Percentiles rank a stretch among this genome's conserved stretches.
These are phyloP conservation scores for Aspergillus nanangensis DNA, from an alignment of 495 filamentous ascomycete genomes.

Conservation along the genomic window DNA sequence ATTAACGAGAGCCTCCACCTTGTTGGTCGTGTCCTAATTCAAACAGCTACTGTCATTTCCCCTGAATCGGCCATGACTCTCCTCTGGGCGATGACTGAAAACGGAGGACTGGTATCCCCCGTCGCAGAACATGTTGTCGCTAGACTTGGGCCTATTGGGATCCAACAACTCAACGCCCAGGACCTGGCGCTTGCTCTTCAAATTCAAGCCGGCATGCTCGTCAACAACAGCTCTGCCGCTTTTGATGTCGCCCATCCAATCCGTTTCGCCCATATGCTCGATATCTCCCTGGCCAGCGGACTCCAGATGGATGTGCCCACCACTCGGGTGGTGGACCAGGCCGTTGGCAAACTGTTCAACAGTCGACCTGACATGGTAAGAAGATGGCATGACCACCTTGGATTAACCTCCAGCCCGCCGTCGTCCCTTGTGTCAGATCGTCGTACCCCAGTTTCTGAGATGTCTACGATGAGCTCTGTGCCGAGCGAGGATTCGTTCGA, in stretches of 20 bases:
- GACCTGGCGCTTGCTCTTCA: constrained; percentile 60
- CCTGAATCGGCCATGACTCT: constrained; percentile 54
- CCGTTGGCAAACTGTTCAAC: constrained; percentile 45
- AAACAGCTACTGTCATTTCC: constrained; percentile 43
- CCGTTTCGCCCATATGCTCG: constrained; percentile 59
- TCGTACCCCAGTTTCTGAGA: constrained; percentile 38
- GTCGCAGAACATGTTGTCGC: constrained; percentile 60
- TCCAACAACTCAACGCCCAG: constrained; percentile 48
- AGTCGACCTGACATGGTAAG: constrained; percentile 53
- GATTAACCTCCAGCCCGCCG: constrained; percentile 30
- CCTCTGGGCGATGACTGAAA: constrained; percentile 71
- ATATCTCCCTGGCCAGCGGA: constrained; percentile 44
- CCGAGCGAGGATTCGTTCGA: constrained; percentile 76
- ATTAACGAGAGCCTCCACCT: constrained; percentile 86
- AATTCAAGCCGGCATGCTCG: constrained; percentile 59
- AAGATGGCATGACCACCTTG: constrained; percentile 54
- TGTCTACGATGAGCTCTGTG: constrained; percentile 34
- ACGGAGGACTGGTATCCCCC: constrained; percentile 57
- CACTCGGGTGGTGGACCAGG: constrained; percentile 50
- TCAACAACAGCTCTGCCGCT: constrained; percentile 34
- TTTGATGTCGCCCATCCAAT: constrained; percentile 52
- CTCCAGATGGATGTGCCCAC: constrained; percentile 49
- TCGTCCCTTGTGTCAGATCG: constrained; percentile 26
- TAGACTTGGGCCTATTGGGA: constrained; percentile 53
- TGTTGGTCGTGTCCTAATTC: constrained; percentile 54